Evolutionary conservation across 2,329 filamentous ascomycete genomes (phyloP).

Genomic region (Fusarium fujikuroi): DNA sequence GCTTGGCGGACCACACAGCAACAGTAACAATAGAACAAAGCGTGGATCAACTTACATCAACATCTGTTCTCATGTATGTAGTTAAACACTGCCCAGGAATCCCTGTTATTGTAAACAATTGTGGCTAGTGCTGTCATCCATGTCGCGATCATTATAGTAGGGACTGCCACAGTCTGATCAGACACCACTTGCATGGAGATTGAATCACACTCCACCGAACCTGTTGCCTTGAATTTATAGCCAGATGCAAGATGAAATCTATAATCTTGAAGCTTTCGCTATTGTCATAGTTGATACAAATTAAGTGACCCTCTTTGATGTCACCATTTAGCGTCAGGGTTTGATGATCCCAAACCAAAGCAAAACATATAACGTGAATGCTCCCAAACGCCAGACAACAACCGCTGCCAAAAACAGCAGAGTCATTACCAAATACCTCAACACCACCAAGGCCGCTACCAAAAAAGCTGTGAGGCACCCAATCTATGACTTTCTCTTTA

Average conservation of each 20-base stretch:
- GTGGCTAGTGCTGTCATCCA: conserved; percentile 3
- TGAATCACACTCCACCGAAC: background rate
- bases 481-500: conserved; percentile 34
- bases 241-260: background rate
- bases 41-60: background rate
- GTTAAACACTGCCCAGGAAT: background rate
- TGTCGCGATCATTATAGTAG: background rate
- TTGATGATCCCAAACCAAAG: conserved; percentile 15
- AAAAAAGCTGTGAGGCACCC: conserved; percentile 12
- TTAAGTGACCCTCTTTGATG: background rate
- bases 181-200: background rate
- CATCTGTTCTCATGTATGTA: background rate
- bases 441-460: background rate
- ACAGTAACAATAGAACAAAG: conserved; percentile 5
- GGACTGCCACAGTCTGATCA: conserved; percentile 5
- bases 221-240: background rate
- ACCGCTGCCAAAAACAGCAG: conserved; percentile 8
- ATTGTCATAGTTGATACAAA: background rate
- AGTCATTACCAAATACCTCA: background rate
- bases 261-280: background rate
- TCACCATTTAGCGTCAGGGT: conserved; percentile 23
- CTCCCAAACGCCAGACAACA: conserved; percentile 41
- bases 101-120: background rate
- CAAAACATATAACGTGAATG: conserved; percentile 22
- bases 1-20: conserved; percentile 34